These are phyloP conservation scores for Saturnispora gosingensis DNA, from an alignment of 805 yeast genomes.

Conservation along the genomic window DNA sequence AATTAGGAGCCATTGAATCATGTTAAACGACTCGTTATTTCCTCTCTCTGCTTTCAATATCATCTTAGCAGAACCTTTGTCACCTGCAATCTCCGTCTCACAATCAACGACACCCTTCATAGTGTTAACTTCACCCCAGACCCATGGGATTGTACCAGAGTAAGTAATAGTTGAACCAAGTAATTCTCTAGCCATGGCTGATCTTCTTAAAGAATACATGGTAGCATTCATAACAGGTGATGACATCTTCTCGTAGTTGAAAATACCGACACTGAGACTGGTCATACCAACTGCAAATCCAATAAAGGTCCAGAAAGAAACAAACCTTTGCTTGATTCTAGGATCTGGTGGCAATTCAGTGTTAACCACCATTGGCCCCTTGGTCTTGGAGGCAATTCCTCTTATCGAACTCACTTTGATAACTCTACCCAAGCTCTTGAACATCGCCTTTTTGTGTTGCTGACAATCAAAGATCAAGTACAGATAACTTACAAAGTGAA, in stretches of 20 bases:
- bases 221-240: conserved; percentile 87
- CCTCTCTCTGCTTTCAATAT: conserved; percentile 56
- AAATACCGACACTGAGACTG: conserved; percentile 51
- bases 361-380: conserved; percentile 51
- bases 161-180: conserved; percentile 74
- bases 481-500: background rate
- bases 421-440: conserved; percentile 13
- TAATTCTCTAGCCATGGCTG: conserved; percentile 47
- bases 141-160: conserved; percentile 78
- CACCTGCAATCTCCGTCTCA: conserved; percentile 61
- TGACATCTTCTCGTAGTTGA: conserved; percentile 87
- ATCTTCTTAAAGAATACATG: conserved; percentile 74
- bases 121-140: conserved; percentile 74
- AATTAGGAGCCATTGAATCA: conserved; percentile 51
- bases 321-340: conserved; percentile 37
- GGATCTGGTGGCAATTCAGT: conserved; percentile 78
- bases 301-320: conserved; percentile 34
- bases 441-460: background rate
- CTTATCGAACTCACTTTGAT: background rate
- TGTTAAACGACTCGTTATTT: conserved; percentile 49
- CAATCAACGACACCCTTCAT: conserved; percentile 76
- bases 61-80: conserved; percentile 41
- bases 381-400: background rate
- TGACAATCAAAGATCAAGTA: background rate
- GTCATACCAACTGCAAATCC: conserved; percentile 47